A percentile compares a stretch with the other conserved stretches of the same genome.
These are phyloP conservation scores for Erigeron canadensis DNA, from an alignment of 129 eudicot species.

Conservation along the genomic window DNA sequence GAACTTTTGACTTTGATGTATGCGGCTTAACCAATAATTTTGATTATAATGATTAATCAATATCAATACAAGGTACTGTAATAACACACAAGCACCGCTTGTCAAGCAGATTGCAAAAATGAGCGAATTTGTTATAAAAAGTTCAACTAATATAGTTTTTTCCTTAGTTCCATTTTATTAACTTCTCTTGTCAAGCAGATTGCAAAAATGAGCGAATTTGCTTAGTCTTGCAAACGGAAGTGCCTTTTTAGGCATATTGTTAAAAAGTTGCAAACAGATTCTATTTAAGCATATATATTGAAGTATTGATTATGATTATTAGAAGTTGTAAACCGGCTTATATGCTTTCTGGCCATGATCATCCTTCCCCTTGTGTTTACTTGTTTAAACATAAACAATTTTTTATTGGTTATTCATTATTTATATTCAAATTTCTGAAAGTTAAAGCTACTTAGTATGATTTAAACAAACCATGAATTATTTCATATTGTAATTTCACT, in stretches of 20 bases:
- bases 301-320: background rate
- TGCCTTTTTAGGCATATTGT: background rate
- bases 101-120: too few species aligned
- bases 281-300: too few species aligned
- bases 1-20: background rate
- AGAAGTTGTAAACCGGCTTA: too few species aligned
- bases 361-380: background rate
- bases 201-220: too few species aligned
- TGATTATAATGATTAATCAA: too few species aligned
- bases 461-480: background rate
- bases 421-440: background rate
- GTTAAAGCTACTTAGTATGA: background rate
- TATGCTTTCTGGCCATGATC: constrained; percentile 1
- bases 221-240: background rate
- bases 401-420: background rate
- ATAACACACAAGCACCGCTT: too few species aligned
- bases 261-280: too few species aligned
- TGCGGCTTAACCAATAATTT: background rate
- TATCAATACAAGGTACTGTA: too few species aligned
- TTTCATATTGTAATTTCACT: background rate
- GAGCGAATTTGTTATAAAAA: background rate
- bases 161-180: too few species aligned
- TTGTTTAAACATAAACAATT: background rate
- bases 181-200: background rate
- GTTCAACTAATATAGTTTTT: background rate